Percentiles rank a stretch among this genome's conserved stretches.
These are phyloP conservation scores for Starmera quercuum DNA, from an alignment of 805 yeast species.

Conservation along the genomic window DNA sequence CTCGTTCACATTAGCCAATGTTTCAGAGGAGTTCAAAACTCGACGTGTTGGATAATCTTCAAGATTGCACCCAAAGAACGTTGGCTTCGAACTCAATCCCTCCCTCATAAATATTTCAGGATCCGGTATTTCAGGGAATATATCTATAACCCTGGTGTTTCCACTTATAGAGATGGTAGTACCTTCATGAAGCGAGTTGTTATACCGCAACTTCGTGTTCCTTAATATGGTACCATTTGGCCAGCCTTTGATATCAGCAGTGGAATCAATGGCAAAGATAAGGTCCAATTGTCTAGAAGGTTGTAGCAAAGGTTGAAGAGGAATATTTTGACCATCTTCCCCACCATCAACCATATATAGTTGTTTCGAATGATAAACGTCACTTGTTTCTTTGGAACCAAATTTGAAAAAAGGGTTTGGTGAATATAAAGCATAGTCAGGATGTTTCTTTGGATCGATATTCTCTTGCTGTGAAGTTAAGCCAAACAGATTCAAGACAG, in stretches of 20 bases:
- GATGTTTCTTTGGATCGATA: constrained; percentile 28
- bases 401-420: constrained; percentile 53
- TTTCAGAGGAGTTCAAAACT: neutral
- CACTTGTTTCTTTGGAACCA: constrained; percentile 12
- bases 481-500: constrained; percentile 36
- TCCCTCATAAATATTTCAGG: constrained; percentile 34
- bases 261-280: constrained; percentile 52
- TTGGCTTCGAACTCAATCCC: constrained; percentile 53
- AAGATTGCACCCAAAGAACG: constrained; percentile 68
- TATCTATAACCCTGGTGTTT: constrained; percentile 26
- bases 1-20: constrained; percentile 1
- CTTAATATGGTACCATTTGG: constrained; percentile 53
- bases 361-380: constrained; percentile 21
- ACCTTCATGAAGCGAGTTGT: constrained; percentile 11
- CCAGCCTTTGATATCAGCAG: constrained; percentile 45
- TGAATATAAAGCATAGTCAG: constrained; percentile 52
- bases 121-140: constrained; percentile 62
- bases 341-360: constrained; percentile 70
- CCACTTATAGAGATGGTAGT: constrained; percentile 32
- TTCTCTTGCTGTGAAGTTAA: constrained; percentile 28
- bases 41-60: constrained; percentile 9
- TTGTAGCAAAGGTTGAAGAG: constrained; percentile 57
- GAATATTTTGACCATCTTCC: constrained; percentile 68
- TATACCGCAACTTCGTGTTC: constrained; percentile 21
- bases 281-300: constrained; percentile 55